These are phyloP conservation scores for Emmonsiellopsis sp. DNA, from an alignment of 2,329 filamentous ascomycete genomes.

Conservation along the genomic window DNA sequence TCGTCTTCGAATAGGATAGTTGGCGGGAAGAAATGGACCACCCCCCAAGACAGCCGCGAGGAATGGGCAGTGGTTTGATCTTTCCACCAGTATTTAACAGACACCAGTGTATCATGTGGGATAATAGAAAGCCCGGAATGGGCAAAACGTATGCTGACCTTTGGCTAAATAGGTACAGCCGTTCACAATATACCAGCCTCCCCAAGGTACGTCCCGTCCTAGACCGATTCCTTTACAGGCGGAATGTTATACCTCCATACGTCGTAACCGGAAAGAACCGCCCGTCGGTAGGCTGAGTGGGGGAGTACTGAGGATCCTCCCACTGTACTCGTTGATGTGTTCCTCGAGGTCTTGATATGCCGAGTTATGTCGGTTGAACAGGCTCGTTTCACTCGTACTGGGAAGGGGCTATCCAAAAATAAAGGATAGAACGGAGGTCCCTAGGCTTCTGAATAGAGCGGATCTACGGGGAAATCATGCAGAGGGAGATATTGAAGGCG, in stretches of 20 bases:
- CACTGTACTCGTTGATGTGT: no score
- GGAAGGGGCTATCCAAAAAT: neutral
- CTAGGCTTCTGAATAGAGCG: neutral
- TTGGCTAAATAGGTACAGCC: neutral
- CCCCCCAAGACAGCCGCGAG: no score
- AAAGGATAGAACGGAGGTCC: neutral
- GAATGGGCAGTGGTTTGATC: no score
- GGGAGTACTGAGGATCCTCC: no score
- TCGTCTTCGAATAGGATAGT: no score
- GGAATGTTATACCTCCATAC: slow-evolving; percentile 1
- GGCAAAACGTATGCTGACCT: neutral
- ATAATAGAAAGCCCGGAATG: no score
- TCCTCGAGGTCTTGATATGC: neutral
- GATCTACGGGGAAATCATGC: neutral
- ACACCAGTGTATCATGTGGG: no score
- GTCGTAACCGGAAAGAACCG: neutral
- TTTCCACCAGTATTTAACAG: no score
- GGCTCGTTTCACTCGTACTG: neutral
- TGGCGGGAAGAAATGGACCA: no score
- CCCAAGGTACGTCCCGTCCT: neutral
- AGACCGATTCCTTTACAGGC: neutral
- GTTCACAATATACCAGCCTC: neutral
- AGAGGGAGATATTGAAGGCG: neutral
- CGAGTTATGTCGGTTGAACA: neutral
- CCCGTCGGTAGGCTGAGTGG: neutral